These are phyloP conservation scores for Cicer bijugum DNA, from an alignment of 306 rosid genomes.

Conservation along the genomic window DNA sequence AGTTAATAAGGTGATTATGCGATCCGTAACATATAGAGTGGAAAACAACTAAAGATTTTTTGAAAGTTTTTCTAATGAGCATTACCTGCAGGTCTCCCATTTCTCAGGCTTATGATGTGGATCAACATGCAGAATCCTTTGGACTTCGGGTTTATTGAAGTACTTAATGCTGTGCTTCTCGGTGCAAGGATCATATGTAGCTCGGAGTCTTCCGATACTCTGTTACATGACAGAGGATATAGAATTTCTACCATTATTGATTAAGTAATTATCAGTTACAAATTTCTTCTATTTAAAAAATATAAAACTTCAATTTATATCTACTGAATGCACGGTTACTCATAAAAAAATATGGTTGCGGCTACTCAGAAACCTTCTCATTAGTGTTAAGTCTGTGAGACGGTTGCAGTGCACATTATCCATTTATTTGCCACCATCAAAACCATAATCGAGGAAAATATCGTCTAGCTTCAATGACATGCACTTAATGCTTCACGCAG, in stretches of 20 bases:
- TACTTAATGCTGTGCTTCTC: slow-evolving; percentile 65
- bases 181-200: slow-evolving; percentile 89
- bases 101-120: slow-evolving; percentile 56
- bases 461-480: not conserved
- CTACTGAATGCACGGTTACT: not conserved
- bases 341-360: not conserved
- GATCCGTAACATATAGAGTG: not conserved
- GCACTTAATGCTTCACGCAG: not conserved
- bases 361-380: not conserved
- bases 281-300: not conserved
- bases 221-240: slow-evolving; percentile 43
- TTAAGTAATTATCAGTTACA: not conserved
- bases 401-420: not conserved
- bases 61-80: slow-evolving; percentile 6
- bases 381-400: too few relatives aligned
- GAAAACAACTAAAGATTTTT: slow-evolving; percentile 32
- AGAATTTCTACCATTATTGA: not conserved
- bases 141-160: slow-evolving; percentile 86
- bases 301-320: not conserved
- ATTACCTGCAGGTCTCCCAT: slow-evolving; percentile 90
- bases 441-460: not conserved
- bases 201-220: slow-evolving; percentile 59
- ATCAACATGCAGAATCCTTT: slow-evolving; percentile 73
- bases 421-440: not conserved
- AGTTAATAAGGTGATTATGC: not conserved